Base-by-base conservation (phyloP, 2,329 filamentous ascomycete genomes). In the Aphanocladium album region DNA sequence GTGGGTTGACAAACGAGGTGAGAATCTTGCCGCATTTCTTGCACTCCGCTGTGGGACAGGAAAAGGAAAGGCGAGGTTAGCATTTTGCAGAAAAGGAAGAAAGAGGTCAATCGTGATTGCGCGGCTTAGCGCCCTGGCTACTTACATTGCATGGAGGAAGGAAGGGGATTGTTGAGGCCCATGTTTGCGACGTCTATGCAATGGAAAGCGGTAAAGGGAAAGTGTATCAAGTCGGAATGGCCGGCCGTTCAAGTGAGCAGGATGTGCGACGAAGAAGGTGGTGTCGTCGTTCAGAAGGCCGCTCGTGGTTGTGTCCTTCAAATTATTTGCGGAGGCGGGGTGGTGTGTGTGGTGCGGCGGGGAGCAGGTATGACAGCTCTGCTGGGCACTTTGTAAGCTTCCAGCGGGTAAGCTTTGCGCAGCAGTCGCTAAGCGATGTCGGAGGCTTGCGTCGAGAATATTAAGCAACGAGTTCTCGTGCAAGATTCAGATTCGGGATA, bases 21-120 rank as follows among this genome's bases (percentile, higher is more conserved):
- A 99, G 84, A 70, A 98, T 98, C 81, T 96, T 96, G 72, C 90
- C 90, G 73, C 92, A 95, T 78, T 99, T 99, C 76, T 89, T 95
- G 79, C 95, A 98, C 80, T 99, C 95, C 80, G 91, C 93, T 97
- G 76, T 67, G 37, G 43, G 12, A 55, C 27, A 35, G 43, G 23
- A 39, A 49, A 50, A 53, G 53, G 57, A 56, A 63, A 50, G 67
- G 64, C 62, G 55, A 43, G 27, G 33, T 27, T 59, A 64, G 62
- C 27, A 43, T 27, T n/a, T 30, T 30, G 25, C 3, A 16, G 11
- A 5, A 12, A 37, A n/a, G n/a, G n/a, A n/a, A n/a, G n/a, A n/a
- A n/a, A n/a, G n/a, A n/a, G n/a, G n/a, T n/a, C n/a, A n/a, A n/a
- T n/a, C n/a, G 41, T 53, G 57, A 12, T 39, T 39, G 56, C 56